These are phyloP conservation scores for Gomphus bonarii DNA, from an alignment of 1,284 basidiomycete genomes.

Conservation along the genomic window DNA sequence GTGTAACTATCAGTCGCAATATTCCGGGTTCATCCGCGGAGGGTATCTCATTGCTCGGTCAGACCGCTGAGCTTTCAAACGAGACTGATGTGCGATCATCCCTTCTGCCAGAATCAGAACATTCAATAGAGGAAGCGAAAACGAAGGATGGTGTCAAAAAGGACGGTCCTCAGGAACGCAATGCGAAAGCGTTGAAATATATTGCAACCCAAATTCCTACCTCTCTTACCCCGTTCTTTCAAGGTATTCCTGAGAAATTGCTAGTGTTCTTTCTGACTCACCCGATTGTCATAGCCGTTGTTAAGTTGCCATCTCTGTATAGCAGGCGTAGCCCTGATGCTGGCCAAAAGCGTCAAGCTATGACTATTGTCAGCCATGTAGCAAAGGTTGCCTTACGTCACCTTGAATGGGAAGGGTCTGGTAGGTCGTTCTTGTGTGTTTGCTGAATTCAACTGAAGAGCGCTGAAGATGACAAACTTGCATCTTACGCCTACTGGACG, in stretches of 20 bases:
- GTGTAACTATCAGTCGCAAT: constrained; percentile 31
- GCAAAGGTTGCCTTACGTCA: constrained; percentile 70
- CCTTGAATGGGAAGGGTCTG: constrained; percentile 45
- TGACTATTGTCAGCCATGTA: constrained; percentile 56
- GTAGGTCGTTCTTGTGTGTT: constrained; percentile 26
- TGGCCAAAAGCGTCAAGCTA: constrained; percentile 71
- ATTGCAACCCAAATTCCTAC: constrained; percentile 74
- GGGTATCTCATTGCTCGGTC: constrained; percentile 16
- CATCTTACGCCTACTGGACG: constrained; percentile 60
- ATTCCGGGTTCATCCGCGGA: constrained; percentile 32
- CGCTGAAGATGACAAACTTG: constrained; percentile 38
- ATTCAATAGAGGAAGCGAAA: background rate
- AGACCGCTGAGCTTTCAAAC: constrained; percentile 31
- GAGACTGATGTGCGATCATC: constrained; percentile 16
- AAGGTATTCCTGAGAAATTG: constrained; percentile 43
- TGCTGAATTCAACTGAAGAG: constrained; percentile 8
- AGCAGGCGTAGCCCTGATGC: constrained; percentile 72
- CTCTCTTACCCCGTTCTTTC: constrained; percentile 78
- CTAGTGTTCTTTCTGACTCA: background rate
- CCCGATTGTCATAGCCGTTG: constrained; percentile 48
- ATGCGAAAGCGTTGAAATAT: constrained; percentile 74
- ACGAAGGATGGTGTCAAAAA: constrained; percentile 25
- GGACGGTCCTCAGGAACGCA: constrained; percentile 43
- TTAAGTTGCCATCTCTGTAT: constrained; percentile 68
- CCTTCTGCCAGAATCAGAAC: constrained; percentile 5